Evolutionary conservation across 352 stramenopile species (phyloP).

Genomic region (Globisporangium paroecandrum): DNA sequence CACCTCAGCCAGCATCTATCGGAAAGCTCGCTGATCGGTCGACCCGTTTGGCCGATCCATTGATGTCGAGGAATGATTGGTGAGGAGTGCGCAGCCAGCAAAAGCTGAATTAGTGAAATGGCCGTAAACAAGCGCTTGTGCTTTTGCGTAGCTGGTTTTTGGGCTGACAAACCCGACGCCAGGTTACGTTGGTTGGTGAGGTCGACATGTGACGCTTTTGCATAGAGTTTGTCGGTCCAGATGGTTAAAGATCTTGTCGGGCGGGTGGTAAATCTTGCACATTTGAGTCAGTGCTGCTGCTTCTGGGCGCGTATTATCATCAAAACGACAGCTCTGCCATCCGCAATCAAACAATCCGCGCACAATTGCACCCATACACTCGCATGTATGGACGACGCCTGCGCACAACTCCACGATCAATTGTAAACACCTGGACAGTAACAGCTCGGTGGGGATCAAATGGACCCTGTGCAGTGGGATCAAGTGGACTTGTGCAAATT

Average conservation of each 20-base stretch:
- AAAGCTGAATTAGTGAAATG: background rate
- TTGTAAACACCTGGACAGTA: background rate
- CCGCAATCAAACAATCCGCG: background rate
- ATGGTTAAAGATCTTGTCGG: background rate
- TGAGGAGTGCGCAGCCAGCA: background rate
- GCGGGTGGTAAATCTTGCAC: background rate
- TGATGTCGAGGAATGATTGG: background rate
- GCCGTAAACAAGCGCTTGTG: background rate
- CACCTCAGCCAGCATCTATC: background rate
- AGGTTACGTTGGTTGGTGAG: background rate
- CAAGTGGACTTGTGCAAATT: background rate
- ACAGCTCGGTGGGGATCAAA: too few relatives aligned
- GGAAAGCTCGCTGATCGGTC: background rate
- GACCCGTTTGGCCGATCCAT: background rate
- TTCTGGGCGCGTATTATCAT: too few relatives aligned
- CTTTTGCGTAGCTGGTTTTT: too few relatives aligned
- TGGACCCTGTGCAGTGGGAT: background rate
- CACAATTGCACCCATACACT: background rate
- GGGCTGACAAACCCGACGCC: background rate
- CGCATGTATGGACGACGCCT: background rate
- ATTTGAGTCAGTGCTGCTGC: background rate
- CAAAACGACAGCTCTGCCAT: background rate
- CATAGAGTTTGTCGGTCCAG: background rate
- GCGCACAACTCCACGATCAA: background rate
- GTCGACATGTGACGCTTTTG: background rate